These are phyloP conservation scores for Trametes sanguinea DNA, from an alignment of 768 basidiomycete species.

Conservation along the genomic window DNA sequence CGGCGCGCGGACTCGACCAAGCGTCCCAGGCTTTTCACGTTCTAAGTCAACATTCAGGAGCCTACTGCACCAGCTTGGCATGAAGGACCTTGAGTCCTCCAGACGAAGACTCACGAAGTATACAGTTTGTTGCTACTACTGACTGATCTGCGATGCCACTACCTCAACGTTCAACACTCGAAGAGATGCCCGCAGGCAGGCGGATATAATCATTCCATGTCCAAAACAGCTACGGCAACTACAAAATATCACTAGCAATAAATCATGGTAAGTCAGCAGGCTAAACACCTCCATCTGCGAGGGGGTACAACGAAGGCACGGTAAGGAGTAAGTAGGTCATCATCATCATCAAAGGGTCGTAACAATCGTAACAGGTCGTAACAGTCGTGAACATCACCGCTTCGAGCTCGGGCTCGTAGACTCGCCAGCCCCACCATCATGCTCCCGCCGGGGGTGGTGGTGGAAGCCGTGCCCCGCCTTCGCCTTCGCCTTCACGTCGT, in stretches of 20 bases:
- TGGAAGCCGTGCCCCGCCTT: slow-evolving; percentile 31
- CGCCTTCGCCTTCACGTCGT: slow-evolving; percentile 40
- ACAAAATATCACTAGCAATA: slow-evolving; percentile 19
- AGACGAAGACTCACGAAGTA: too few relatives aligned
- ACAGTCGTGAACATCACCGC: slow-evolving; percentile 12
- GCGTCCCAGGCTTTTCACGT: too few relatives aligned
- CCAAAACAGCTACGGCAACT: background rate
- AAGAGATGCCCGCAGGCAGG: too few relatives aligned
- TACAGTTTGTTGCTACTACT: too few relatives aligned
- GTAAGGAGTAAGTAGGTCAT: too few relatives aligned
- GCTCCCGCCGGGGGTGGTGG: slow-evolving; percentile 6
- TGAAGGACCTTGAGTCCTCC: too few relatives aligned
- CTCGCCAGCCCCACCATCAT: background rate
- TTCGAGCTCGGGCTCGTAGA: background rate
- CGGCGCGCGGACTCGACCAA: too few relatives aligned
- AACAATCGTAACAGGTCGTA: slow-evolving; percentile 8
- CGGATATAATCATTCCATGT: background rate
- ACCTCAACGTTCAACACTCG: too few relatives aligned
- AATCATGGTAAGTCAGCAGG: slow-evolving; percentile 3
- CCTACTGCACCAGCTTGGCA: too few relatives aligned
- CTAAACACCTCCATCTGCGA: background rate
- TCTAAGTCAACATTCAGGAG: too few relatives aligned
- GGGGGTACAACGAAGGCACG: background rate
- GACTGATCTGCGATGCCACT: too few relatives aligned
- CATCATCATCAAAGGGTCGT: slow-evolving; percentile 5